A percentile compares a stretch with the other conserved stretches of the same genome.
Evolutionary conservation across 1,139 yeast genomes (phyloP).

Genomic region (Kluyveromyces marxianus): DNA sequence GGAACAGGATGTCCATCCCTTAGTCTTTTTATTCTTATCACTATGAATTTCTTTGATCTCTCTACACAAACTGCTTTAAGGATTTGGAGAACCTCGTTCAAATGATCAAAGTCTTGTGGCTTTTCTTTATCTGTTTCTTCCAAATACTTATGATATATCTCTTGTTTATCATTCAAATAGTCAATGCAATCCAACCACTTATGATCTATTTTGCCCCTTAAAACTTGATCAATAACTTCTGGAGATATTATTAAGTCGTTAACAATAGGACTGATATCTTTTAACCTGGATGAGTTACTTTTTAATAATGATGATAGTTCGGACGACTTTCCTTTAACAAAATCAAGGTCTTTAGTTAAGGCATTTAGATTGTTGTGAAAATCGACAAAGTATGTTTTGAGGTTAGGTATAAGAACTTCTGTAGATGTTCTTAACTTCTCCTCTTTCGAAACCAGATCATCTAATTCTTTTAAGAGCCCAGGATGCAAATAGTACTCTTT

Average conservation of each 20-base stretch:
- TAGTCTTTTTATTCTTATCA: conserved; percentile 54
- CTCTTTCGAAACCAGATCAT: conserved; percentile 16
- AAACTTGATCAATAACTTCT: conserved; percentile 43
- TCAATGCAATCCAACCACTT: conserved; percentile 55
- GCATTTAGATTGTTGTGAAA: conserved; percentile 53
- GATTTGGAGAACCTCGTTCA: conserved; percentile 30
- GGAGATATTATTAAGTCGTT: conserved; percentile 74
- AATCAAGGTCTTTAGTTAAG: conserved; percentile 53
- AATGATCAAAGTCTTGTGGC: conserved; percentile 26
- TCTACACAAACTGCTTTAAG: conserved; percentile 46
- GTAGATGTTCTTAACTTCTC: conserved; percentile 14
- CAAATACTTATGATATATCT: conserved; percentile 38
- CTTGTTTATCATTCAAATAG: conserved; percentile 49
- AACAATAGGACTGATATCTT: conserved; percentile 60
- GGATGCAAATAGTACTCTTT: conserved; percentile 10
- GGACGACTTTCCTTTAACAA: conserved; percentile 49
- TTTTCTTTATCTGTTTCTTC: conserved; percentile 11
- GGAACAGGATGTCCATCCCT: conserved; percentile 46
- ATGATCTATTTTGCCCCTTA: conserved; percentile 40
- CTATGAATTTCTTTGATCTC: conserved; percentile 63
- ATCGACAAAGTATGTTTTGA: conserved; percentile 23
- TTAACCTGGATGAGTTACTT: conserved; percentile 43
- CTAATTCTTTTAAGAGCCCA: conserved; percentile 11
- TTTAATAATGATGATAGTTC: conserved; percentile 52
- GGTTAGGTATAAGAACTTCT: conserved; percentile 20